Conservation (phyloP, 2,329 filamentous ascomycete genomes). For the Ceratocystis lukuohia region DNA sequence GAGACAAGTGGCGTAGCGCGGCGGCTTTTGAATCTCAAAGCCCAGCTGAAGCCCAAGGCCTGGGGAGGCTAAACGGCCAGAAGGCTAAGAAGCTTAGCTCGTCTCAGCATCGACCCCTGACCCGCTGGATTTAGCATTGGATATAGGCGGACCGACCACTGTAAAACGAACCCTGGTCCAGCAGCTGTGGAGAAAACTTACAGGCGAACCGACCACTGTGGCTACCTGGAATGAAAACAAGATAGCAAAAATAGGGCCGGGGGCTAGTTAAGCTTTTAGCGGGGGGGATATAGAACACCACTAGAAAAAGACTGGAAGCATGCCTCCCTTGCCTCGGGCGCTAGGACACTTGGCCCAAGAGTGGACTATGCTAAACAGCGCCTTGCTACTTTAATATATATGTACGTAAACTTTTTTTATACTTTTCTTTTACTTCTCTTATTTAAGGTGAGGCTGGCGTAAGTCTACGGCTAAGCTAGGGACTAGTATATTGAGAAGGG, state of each 20-base stretch:
- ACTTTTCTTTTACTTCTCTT: too few species aligned
- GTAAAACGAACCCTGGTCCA: background rate
- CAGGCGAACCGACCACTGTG: background rate
- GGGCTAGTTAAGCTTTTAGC: background rate
- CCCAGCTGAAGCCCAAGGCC: background rate
- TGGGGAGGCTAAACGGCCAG: background rate
- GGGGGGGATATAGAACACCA: background rate
- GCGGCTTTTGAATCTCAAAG: background rate
- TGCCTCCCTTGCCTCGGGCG: background rate
- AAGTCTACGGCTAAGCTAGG: background rate
- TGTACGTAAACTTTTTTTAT: too few species aligned
- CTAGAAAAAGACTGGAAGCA: slow-evolving; percentile 4
- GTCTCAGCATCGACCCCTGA: background rate
- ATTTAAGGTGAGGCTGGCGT: background rate
- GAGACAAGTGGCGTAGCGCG: slow-evolving; percentile 4
- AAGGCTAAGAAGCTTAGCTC: background rate
- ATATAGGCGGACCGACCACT: background rate
- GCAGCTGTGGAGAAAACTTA: background rate
- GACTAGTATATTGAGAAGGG: background rate
- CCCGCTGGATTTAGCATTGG: background rate
- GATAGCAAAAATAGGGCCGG: background rate
- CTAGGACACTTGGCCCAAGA: background rate
- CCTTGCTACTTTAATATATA: background rate
- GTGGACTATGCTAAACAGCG: background rate
- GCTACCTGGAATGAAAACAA: background rate